A percentile compares a stretch with the other conserved stretches of the same genome.
Evolutionary conservation across 1,139 yeast genomes (phyloP).

Genomic region (Diutina pseudorugosa): DNA sequence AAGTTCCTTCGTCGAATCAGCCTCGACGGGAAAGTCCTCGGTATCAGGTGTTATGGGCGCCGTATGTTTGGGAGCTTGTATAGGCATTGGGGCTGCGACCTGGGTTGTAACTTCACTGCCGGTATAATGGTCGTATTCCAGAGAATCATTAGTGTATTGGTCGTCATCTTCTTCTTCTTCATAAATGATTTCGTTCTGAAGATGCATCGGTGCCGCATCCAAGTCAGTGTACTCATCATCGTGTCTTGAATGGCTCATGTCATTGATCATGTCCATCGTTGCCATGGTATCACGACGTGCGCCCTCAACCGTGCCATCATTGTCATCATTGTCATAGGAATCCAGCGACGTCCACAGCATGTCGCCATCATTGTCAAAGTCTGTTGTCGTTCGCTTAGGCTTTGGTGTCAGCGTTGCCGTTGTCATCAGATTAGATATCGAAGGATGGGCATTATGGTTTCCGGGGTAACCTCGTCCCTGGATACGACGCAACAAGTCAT

Average conservation of each 20-base stretch:
- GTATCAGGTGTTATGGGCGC: neutral
- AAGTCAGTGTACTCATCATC: constrained; percentile 1
- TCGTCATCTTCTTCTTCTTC: neutral
- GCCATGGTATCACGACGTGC: neutral
- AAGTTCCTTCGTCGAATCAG: neutral
- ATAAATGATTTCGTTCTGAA: neutral
- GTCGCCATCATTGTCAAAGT: neutral
- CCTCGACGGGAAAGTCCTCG: neutral
- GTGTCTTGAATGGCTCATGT: neutral
- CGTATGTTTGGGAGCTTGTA: neutral
- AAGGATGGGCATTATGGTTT: neutral
- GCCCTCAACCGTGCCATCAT: neutral
- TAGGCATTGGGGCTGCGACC: neutral
- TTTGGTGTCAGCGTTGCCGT: constrained; percentile 1
- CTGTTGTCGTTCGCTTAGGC: neutral
- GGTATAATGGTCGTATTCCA: neutral
- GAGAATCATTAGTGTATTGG: neutral
- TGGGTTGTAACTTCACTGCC: neutral
- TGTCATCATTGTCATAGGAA: neutral
- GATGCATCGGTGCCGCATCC: neutral
- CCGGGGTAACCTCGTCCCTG: neutral
- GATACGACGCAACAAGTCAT: neutral
- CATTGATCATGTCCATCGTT: constrained; percentile 1
- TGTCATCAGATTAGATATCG: neutral
- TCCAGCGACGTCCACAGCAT: neutral